Percentiles rank a stretch among this genome's conserved stretches.
These are phyloP conservation scores for Adansonia digitata DNA, from an alignment of 345 rosid genomes.

Conservation along the genomic window DNA sequence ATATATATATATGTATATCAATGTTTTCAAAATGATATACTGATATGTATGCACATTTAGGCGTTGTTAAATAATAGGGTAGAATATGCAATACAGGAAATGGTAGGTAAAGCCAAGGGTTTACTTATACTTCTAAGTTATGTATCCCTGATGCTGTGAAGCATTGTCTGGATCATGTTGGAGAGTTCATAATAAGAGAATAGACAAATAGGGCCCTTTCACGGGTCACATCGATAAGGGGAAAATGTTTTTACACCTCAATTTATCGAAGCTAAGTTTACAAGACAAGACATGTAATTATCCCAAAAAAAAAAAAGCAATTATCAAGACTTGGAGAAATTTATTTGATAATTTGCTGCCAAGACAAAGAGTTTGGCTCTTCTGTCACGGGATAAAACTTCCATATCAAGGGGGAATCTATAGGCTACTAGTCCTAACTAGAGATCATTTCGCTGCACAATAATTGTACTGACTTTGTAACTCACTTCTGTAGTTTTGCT, in stretches of 20 bases:
- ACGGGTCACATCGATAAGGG: conserved; percentile 14
- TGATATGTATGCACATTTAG: neutral
- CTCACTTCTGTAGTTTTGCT: neutral
- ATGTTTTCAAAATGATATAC: neutral
- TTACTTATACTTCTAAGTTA: neutral
- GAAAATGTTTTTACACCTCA: neutral
- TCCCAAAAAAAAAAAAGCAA: too few relatives aligned
- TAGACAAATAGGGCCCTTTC: conserved; percentile 13
- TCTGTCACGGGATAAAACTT: conserved; percentile 43
- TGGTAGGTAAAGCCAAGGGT: neutral
- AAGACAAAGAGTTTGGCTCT: conserved; percentile 35
- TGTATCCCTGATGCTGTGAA: neutral
- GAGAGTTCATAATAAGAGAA: conserved; percentile 26
- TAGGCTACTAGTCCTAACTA: conserved; percentile 1
- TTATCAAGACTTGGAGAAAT: too few relatives aligned
- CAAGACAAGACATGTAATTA: too few relatives aligned
- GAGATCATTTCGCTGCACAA: neutral
- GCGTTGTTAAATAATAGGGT: neutral
- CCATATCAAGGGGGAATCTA: conserved; percentile 21
- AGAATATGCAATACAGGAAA: neutral
- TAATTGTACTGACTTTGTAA: neutral
- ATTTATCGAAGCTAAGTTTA: conserved; percentile 11
- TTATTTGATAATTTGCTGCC: conserved; percentile 26
- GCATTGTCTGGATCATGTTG: conserved; percentile 21
- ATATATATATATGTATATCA: neutral